Conservation (phyloP, 1,139 yeast genomes). For the Scheffersomyces parashehatae region DNA sequence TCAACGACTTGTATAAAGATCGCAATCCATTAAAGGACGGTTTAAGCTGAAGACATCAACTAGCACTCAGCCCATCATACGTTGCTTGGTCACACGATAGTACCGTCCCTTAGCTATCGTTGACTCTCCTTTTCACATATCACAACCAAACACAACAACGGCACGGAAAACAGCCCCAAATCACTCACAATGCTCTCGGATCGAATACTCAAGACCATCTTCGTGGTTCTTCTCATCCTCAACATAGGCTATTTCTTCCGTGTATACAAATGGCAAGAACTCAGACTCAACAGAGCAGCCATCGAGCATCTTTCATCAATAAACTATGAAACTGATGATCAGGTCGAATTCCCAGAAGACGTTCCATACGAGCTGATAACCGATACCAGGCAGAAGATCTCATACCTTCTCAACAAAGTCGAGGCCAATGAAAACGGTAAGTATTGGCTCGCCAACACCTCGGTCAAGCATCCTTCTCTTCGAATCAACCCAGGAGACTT, state of each 20-base stretch:
- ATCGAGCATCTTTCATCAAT: conserved; percentile 18
- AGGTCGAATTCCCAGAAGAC: conserved; percentile 15
- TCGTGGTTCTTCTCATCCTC: conserved; percentile 21
- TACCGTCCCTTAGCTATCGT: too few relatives aligned
- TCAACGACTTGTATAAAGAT: too few relatives aligned
- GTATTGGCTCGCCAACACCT: conserved; percentile 31
- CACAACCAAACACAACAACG: too few relatives aligned
- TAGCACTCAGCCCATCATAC: too few relatives aligned
- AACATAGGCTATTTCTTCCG: conserved; percentile 25
- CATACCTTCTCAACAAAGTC: conserved; percentile 23
- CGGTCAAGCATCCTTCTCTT: conserved; percentile 21
- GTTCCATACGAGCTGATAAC: conserved; percentile 17
- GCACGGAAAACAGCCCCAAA: too few relatives aligned
- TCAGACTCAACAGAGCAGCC: conserved; percentile 20
- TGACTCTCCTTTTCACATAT: too few relatives aligned
- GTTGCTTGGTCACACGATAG: too few relatives aligned
- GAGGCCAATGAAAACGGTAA: conserved; percentile 20
- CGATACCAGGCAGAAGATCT: conserved; percentile 22
- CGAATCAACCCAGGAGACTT: conserved; percentile 21
- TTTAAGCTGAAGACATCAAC: too few relatives aligned
- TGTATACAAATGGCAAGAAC: conserved; percentile 20
- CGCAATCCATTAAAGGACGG: too few relatives aligned
- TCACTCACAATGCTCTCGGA: conserved; percentile 15
- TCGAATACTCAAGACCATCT: conserved; percentile 14
- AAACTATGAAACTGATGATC: conserved; percentile 24